Conservation (phyloP, 75 land plant species). For the Azolla pinnata region DNA sequence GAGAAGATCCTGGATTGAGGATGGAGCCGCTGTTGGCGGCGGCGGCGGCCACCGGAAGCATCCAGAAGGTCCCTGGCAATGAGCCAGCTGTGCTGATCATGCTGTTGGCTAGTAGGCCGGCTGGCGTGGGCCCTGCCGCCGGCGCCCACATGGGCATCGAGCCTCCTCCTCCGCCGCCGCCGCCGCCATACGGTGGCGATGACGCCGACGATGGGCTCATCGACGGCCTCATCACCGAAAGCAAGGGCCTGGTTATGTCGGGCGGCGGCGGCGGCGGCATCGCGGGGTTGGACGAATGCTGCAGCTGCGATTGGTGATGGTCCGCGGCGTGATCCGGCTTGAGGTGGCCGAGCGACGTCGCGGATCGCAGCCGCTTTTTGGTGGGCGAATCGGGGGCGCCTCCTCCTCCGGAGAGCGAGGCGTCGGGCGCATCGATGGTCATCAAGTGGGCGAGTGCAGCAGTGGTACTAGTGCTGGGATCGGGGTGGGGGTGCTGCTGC, state of each 20-base stretch:
- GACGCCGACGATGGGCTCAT: not conserved
- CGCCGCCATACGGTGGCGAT: not conserved
- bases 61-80: conserved; percentile 62
- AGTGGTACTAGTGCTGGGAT: conserved; percentile 6
- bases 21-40: too few species aligned
- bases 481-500: conserved; percentile 3
- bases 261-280: too few species aligned
- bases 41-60: conserved; percentile 58
- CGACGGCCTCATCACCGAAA: not conserved
- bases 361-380: conserved; percentile 44
- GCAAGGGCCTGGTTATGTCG: conserved; percentile 20
- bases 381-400: too few species aligned
- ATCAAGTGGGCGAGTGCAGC: conserved; percentile 19
- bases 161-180: conserved; percentile 12
- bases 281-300: too few species aligned
- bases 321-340: too few species aligned
- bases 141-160: conserved; percentile 55
- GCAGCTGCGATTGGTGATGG: conserved; percentile 25
- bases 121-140: conserved; percentile 25
- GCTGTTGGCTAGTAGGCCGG: conserved; percentile 24
- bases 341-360: conserved; percentile 33
- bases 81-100: too few species aligned
- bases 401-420: conserved; percentile 16
- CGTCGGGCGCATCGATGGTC: conserved; percentile 22
- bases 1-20: too few species aligned